These are phyloP conservation scores for Heliamphora exappendiculata DNA, from an alignment of 148 eudicot genomes.

Conservation along the genomic window DNA sequence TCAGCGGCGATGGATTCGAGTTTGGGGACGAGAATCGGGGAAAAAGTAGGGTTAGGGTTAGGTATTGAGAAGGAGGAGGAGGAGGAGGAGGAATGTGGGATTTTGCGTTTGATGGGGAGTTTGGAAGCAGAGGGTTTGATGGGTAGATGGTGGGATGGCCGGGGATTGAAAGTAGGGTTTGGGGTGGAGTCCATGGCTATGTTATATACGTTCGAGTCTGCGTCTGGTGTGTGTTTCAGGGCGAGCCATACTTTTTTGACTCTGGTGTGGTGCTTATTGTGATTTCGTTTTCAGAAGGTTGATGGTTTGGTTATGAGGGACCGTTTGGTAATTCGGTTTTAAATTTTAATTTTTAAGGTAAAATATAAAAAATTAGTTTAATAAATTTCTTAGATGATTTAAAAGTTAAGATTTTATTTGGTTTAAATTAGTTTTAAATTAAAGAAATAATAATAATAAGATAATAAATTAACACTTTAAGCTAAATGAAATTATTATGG, in stretches of 20 bases:
- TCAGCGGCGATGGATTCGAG: background rate
- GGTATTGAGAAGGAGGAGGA: conserved; percentile 1
- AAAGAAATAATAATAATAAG: too few relatives aligned
- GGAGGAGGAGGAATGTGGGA: conserved; percentile 15
- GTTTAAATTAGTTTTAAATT: too few relatives aligned
- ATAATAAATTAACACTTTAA: too few relatives aligned
- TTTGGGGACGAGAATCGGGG: background rate
- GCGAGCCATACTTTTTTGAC: background rate
- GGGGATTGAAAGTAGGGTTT: conserved; percentile 3
- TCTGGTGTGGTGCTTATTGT: too few relatives aligned
- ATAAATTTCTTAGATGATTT: too few relatives aligned
- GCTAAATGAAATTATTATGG: too few relatives aligned
- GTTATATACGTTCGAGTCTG: background rate
- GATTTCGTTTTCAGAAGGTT: too few relatives aligned
- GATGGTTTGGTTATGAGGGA: too few relatives aligned
- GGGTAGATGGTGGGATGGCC: conserved; percentile 2
- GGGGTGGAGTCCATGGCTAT: conserved; percentile 20
- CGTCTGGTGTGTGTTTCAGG: background rate
- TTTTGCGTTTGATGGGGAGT: conserved; percentile 49
- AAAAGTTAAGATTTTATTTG: too few relatives aligned
- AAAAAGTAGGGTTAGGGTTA: conserved; percentile 8
- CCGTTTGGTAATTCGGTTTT: too few relatives aligned
- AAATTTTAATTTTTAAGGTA: too few relatives aligned
- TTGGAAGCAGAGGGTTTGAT: conserved; percentile 20
- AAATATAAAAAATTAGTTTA: too few relatives aligned